phyloP scores from a whole-genome alignment of 306 rosid genomes.

The Dalbergia oliveri region DNA sequence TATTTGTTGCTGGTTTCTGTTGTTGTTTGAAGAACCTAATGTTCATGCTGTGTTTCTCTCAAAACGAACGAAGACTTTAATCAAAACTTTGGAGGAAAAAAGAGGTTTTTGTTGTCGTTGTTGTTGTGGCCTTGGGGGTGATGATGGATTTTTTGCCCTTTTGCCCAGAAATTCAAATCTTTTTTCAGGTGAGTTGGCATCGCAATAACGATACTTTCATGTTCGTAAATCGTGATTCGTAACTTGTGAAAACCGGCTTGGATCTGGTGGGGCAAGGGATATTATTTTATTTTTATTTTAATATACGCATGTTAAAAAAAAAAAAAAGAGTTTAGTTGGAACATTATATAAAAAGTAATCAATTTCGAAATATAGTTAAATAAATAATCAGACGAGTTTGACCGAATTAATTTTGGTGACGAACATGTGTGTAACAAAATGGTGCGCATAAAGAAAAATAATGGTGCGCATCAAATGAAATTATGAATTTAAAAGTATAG shows the following conservation, averaged over 20 bases:
- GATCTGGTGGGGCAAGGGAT: slow-evolving; percentile 38
- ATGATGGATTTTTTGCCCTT: slow-evolving; percentile 36
- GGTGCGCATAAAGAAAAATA: too few relatives aligned
- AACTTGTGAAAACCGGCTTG: slow-evolving; percentile 66
- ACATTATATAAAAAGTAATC: too few relatives aligned
- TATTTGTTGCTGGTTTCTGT: background rate
- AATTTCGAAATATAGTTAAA: background rate
- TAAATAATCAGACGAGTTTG: background rate
- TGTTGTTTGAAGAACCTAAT: slow-evolving; percentile 21
- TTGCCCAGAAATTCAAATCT: slow-evolving; percentile 41
- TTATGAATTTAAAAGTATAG: too few relatives aligned
- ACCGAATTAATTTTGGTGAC: background rate
- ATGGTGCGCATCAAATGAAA: too few relatives aligned
- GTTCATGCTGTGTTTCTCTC: background rate
- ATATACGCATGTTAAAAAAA: too few relatives aligned
- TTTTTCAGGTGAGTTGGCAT: slow-evolving; percentile 58
- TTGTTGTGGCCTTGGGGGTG: slow-evolving; percentile 23
- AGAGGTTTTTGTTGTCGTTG: background rate
- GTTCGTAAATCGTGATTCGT: slow-evolving; percentile 52
- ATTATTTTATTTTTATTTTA: background rate
- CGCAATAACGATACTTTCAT: slow-evolving; percentile 20
- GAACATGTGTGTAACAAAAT: too few relatives aligned
- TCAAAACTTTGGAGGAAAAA: background rate
- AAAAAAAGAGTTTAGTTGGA: too few relatives aligned
- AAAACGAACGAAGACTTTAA: slow-evolving; percentile 28